A percentile compares a stretch with the other conserved stretches of the same genome.
phyloP scores from a whole-genome alignment of 257 asterid genomes.

The Prunella vulgaris region DNA sequence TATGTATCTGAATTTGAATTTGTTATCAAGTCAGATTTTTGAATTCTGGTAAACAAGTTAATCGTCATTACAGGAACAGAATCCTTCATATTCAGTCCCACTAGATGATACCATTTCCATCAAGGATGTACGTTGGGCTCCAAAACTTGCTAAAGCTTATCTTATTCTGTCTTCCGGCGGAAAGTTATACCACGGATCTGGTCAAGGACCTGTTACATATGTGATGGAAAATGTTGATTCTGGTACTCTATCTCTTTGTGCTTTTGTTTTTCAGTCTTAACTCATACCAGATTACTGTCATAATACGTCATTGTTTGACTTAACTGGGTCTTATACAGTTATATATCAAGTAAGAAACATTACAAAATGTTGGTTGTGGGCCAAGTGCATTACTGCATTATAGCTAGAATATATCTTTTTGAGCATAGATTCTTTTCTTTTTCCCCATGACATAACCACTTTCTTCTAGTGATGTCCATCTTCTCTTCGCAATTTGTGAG shows the following conservation, averaged over 20 bases:
- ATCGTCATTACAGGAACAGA: conserved; percentile 50
- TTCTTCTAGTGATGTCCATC: conserved; percentile 15
- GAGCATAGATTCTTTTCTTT: background rate
- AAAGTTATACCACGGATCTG: conserved; percentile 64
- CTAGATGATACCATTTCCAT: conserved; percentile 52
- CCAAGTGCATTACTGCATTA: background rate
- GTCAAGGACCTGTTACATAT: conserved; percentile 46
- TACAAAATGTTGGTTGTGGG: conserved; percentile 7
- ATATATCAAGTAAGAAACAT: conserved; percentile 6
- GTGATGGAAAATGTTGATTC: conserved; percentile 71
- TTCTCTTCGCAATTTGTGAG: background rate
- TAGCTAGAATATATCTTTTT: background rate
- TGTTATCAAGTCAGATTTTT: background rate
- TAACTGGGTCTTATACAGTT: background rate
- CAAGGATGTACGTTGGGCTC: conserved; percentile 70
- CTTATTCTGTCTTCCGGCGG: conserved; percentile 59
- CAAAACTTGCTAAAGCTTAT: conserved; percentile 49
- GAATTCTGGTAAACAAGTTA: conserved; percentile 12
- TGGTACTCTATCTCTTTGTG: conserved; percentile 42
- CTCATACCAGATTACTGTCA: conserved; percentile 4
- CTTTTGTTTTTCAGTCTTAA: conserved; percentile 4
- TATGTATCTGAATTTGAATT: background rate
- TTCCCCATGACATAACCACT: background rate
- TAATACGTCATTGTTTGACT: conserved; percentile 7
- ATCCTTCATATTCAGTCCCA: conserved; percentile 70